These are phyloP conservation scores for Kodamaea leandrae DNA, from an alignment of 805 yeast genomes.

Conservation along the genomic window DNA sequence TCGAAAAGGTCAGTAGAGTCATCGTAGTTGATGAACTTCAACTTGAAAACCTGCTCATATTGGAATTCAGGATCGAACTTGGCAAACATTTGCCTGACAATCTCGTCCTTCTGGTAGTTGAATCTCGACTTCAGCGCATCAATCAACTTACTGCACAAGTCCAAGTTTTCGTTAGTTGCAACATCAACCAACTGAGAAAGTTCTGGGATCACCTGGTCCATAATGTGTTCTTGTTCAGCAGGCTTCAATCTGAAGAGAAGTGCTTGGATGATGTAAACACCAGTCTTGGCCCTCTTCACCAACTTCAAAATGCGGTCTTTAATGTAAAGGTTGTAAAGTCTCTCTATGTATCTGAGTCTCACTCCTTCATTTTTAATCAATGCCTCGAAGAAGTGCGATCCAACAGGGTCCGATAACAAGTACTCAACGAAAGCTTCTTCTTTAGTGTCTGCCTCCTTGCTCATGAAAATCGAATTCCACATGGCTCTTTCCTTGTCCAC, in stretches of 20 bases:
- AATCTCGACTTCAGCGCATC: conserved; percentile 61
- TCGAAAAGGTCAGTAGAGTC: conserved; percentile 56
- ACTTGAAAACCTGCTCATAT: conserved; percentile 10
- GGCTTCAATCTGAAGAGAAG: conserved; percentile 63
- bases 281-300: conserved; percentile 79
- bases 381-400: conserved; percentile 85
- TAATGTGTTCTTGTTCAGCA: conserved; percentile 57
- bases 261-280: conserved; percentile 74
- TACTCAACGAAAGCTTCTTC: conserved; percentile 84
- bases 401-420: conserved; percentile 82
- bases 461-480: conserved; percentile 62
- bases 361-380: conserved; percentile 58
- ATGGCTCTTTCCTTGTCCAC: conserved; percentile 69
- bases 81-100: conserved; percentile 46
- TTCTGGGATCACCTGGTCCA: conserved; percentile 66
- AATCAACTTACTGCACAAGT: conserved; percentile 62
- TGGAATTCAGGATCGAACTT: conserved; percentile 36
- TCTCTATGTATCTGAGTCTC: conserved; percentile 64
- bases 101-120: conserved; percentile 58
- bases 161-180: conserved; percentile 60
- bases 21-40: conserved; percentile 25
- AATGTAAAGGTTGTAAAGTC: conserved; percentile 72
- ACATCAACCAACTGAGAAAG: conserved; percentile 52
- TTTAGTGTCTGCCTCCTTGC: conserved; percentile 51
- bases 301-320: conserved; percentile 68